These are phyloP conservation scores for Drechslerella stenobrocha DNA, from an alignment of 2,329 filamentous ascomycete species.

Conservation along the genomic window DNA sequence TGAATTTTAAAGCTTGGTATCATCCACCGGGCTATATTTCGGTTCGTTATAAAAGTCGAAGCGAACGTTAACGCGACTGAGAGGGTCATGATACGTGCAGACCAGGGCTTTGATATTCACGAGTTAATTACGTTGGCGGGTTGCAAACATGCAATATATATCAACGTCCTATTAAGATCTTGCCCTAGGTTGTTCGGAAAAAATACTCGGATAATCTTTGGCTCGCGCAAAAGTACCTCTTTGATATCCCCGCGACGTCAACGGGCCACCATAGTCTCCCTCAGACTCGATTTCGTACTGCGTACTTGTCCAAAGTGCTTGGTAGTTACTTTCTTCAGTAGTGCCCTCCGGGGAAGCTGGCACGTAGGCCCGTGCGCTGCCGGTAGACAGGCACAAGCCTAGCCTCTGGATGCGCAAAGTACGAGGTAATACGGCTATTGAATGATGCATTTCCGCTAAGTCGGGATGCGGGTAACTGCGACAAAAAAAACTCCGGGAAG, in stretches of 20 bases:
- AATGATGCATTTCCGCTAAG: slow-evolving; percentile 6
- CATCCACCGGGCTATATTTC: slow-evolving; percentile 15
- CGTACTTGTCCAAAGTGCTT: too few species aligned
- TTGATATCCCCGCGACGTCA: too few species aligned
- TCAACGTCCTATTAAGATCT: slow-evolving; percentile 32
- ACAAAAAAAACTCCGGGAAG: slow-evolving; percentile 31
- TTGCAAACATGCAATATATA: slow-evolving; percentile 29
- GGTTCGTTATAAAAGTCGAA: slow-evolving; percentile 47
- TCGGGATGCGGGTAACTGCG: slow-evolving; percentile 25
- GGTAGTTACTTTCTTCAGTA: too few species aligned
- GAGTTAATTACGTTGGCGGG: background rate
- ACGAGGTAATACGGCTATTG: slow-evolving; percentile 16
- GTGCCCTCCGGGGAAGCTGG: too few species aligned
- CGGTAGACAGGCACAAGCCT: background rate
- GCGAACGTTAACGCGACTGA: too few species aligned
- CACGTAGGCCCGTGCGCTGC: too few species aligned
- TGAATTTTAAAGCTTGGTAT: too few species aligned
- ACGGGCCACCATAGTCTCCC: too few species aligned
- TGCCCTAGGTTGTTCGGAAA: slow-evolving; percentile 21
- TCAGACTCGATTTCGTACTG: too few species aligned
- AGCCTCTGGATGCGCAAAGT: slow-evolving; percentile 8
- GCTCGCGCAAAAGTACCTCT: background rate
- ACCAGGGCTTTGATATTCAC: background rate
- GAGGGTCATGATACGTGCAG: slow-evolving; percentile 16
- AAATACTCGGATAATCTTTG: slow-evolving; percentile 8